phyloP scores from a whole-genome alignment of 2,329 filamentous ascomycete genomes.

The Nothophoma quercina region DNA sequence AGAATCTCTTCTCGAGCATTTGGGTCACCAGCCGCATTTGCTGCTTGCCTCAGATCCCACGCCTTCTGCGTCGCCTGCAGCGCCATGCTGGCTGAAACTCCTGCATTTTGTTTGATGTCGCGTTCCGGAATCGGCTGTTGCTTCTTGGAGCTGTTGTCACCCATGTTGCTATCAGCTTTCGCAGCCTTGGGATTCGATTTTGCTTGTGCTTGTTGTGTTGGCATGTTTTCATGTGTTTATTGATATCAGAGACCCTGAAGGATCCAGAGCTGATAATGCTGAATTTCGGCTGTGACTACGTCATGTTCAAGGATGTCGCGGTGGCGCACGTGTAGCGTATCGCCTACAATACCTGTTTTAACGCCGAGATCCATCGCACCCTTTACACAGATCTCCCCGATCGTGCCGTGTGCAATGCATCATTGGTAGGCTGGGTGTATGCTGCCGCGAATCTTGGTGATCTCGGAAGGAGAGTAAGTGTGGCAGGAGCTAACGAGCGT shows the following conservation, averaged over 20 bases:
- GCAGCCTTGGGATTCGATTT: slow-evolving; percentile 9
- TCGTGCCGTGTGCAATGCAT: not conserved
- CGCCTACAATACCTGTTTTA: slow-evolving; percentile 19
- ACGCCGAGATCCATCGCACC: not conserved
- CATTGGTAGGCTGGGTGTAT: slow-evolving; percentile 3
- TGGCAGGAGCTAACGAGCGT: not conserved
- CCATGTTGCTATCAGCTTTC: slow-evolving; percentile 19
- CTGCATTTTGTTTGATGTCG: slow-evolving; percentile 51
- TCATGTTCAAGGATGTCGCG: slow-evolving; percentile 18
- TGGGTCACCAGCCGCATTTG: slow-evolving; percentile 49
- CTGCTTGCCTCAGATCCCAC: slow-evolving; percentile 50
- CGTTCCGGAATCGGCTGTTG: slow-evolving; percentile 40
- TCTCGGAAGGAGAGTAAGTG: not conserved
- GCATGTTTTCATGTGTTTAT: slow-evolving; percentile 1
- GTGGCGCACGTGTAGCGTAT: slow-evolving; percentile 14
- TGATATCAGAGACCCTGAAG: not conserved
- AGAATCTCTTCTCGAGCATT: slow-evolving; percentile 50
- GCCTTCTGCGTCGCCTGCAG: slow-evolving; percentile 50
- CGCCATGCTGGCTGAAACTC: slow-evolving; percentile 48
- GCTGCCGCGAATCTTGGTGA: not conserved
- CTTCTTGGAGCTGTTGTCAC: slow-evolving; percentile 13
- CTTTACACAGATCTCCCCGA: slow-evolving; percentile 12
- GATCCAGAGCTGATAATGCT: slow-evolving; percentile 8
- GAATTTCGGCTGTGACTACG: slow-evolving; percentile 2
- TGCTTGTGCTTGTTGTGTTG: slow-evolving; percentile 8